A percentile compares a stretch with the other conserved stretches of the same genome.
These are phyloP conservation scores for Quercus dentata DNA, from an alignment of 306 rosid genomes.

Conservation along the genomic window DNA sequence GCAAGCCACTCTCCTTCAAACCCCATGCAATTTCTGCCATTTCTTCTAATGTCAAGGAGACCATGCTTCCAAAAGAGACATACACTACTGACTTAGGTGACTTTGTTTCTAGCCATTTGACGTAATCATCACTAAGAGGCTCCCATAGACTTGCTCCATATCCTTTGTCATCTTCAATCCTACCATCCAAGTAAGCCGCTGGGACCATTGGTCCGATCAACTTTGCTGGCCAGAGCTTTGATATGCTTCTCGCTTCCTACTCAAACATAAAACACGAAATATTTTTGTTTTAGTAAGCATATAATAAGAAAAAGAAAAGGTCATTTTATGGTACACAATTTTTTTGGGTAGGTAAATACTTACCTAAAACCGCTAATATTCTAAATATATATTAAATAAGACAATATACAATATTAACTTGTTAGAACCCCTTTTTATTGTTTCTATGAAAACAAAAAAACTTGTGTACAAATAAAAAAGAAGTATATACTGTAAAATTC, in stretches of 20 bases:
- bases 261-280: not conserved
- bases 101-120: conserved; percentile 40
- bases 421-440: no score
- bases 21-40: conserved; percentile 38
- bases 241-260: conserved; percentile 28
- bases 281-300: no score
- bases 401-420: no score
- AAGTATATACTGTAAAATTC: no score
- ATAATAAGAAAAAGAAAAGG: no score
- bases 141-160: conserved; percentile 53
- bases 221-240: conserved; percentile 35
- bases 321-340: no score
- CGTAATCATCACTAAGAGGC: conserved; percentile 37
- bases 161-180: conserved; percentile 42
- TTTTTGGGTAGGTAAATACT: no score
- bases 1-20: conserved; percentile 32
- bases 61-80: conserved; percentile 56
- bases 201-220: conserved; percentile 56
- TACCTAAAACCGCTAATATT: no score
- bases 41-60: conserved; percentile 31
- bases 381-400: no score
- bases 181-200: conserved; percentile 42
- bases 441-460: no score
- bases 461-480: no score
- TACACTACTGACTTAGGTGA: conserved; percentile 33